These are phyloP conservation scores for Aquilaria malaccensis DNA, from an alignment of 345 rosid species.

Conservation along the genomic window DNA sequence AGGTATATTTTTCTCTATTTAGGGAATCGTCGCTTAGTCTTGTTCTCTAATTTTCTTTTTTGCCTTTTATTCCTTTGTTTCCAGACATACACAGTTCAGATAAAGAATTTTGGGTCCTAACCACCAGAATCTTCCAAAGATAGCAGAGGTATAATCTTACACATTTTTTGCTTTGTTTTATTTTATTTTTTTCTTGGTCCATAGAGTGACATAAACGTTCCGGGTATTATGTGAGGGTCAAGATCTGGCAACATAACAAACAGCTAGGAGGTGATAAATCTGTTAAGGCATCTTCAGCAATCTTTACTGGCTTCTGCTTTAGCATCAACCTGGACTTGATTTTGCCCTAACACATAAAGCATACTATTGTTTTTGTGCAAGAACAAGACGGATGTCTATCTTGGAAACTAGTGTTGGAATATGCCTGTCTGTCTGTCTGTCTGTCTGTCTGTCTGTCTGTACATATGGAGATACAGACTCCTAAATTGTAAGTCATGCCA, in stretches of 20 bases:
- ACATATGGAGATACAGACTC: no score
- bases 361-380: no score
- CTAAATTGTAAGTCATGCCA: no score
- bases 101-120: conserved; percentile 51
- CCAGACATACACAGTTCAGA: conserved; percentile 40
- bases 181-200: background rate
- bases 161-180: background rate
- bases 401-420: no score
- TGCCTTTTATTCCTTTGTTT: no score
- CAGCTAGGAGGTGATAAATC: conserved; percentile 56
- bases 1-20: no score
- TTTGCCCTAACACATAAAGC: no score
- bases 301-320: conserved; percentile 66
- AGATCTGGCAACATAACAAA: conserved; percentile 70
- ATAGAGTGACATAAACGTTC: conserved; percentile 5
- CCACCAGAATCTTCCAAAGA: conserved; percentile 63
- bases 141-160: conserved; percentile 32
- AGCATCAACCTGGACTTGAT: conserved; percentile 72
- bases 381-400: no score
- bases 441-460: no score
- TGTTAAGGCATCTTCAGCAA: conserved; percentile 81
- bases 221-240: conserved; percentile 68
- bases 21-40: no score
- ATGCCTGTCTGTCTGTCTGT: no score
- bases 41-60: no score